A percentile compares a stretch with the other conserved stretches of the same genome.
Conservation (phyloP, 164 flowering plant genomes). For the Hamamelis virginiana region DNA sequence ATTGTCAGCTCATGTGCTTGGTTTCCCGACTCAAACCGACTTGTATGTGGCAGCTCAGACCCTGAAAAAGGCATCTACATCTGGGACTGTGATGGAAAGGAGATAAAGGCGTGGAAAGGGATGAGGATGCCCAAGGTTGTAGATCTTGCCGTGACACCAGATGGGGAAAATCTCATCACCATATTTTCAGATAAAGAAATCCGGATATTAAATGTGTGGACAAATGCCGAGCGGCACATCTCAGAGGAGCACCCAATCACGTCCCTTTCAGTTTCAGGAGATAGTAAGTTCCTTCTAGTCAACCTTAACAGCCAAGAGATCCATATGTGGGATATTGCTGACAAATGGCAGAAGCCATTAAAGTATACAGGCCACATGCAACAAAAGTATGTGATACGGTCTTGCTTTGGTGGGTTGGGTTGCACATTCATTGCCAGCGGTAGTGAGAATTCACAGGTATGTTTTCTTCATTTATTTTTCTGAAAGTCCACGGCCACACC, state of each 20-base stretch:
- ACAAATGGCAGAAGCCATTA: slow-evolving; percentile 47
- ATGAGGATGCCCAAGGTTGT: slow-evolving; percentile 70
- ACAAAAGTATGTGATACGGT: slow-evolving; percentile 73
- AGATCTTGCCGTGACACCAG: slow-evolving; percentile 81
- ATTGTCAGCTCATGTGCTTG: slow-evolving; percentile 88
- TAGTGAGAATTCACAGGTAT: slow-evolving; percentile 91
- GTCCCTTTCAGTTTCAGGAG: slow-evolving; percentile 74
- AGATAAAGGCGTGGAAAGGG: slow-evolving; percentile 80
- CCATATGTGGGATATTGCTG: slow-evolving; percentile 84
- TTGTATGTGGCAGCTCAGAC: slow-evolving; percentile 80
- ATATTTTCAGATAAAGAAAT: slow-evolving; percentile 71
- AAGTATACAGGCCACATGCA: slow-evolving; percentile 76
- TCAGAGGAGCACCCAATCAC: slow-evolving; percentile 71
- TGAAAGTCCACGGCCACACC: background rate
- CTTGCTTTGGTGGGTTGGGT: slow-evolving; percentile 87
- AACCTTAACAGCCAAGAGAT: slow-evolving; percentile 87
- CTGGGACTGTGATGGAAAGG: slow-evolving; percentile 85
- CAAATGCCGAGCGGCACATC: slow-evolving; percentile 61
- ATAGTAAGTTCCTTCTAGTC: slow-evolving; percentile 61
- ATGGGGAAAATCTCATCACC: slow-evolving; percentile 69
- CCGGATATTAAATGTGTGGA: slow-evolving; percentile 50
- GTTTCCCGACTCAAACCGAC: slow-evolving; percentile 78
- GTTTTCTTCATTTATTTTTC: slow-evolving; percentile 2
- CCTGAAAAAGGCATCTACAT: slow-evolving; percentile 77
- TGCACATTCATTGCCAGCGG: slow-evolving; percentile 83